Evolutionary conservation across 108 stramenopile species (phyloP).

Genomic region (Chaetoceros muelleri): DNA sequence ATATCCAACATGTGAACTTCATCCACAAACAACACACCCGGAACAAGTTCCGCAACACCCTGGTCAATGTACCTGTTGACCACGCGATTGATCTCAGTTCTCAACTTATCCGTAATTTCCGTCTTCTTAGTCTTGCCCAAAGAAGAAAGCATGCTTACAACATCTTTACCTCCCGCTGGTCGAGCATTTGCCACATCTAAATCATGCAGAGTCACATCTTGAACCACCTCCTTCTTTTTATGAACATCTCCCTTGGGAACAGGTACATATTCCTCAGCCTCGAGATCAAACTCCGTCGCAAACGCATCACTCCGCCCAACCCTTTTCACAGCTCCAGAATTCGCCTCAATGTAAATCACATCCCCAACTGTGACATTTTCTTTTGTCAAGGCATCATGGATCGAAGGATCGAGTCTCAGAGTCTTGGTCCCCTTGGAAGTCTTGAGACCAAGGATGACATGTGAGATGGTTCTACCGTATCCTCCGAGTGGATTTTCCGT

Average conservation of each 20-base stretch:
- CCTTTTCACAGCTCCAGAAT: constrained; percentile 95
- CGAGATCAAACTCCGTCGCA: constrained; percentile 98
- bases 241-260: constrained; percentile 99
- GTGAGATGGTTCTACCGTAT: constrained; percentile 96
- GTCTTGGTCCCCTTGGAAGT: constrained; percentile 96
- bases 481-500: constrained; percentile 95
- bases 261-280: constrained; percentile 99
- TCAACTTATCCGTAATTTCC: constrained; percentile 98
- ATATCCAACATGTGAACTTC: constrained; percentile 99
- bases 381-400: constrained; percentile 94
- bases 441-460: constrained; percentile 93
- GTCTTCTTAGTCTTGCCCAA: constrained; percentile 96
- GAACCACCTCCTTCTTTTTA: constrained; percentile 98
- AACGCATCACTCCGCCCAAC: constrained; percentile 96
- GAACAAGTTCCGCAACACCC: constrained; percentile 97
- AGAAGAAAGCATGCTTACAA: constrained; percentile 85
- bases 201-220: constrained; percentile 98
- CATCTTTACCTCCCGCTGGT: constrained; percentile 82
- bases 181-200: constrained; percentile 96
- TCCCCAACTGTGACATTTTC: constrained; percentile 92
- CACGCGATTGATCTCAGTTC: constrained; percentile 95
- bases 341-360: constrained; percentile 98
- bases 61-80: constrained; percentile 95
- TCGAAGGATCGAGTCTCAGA: constrained; percentile 93
- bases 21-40: constrained; percentile 97